phyloP scores from a whole-genome alignment of 148 eudicot genomes.

The Arctostaphylos glauca region DNA sequence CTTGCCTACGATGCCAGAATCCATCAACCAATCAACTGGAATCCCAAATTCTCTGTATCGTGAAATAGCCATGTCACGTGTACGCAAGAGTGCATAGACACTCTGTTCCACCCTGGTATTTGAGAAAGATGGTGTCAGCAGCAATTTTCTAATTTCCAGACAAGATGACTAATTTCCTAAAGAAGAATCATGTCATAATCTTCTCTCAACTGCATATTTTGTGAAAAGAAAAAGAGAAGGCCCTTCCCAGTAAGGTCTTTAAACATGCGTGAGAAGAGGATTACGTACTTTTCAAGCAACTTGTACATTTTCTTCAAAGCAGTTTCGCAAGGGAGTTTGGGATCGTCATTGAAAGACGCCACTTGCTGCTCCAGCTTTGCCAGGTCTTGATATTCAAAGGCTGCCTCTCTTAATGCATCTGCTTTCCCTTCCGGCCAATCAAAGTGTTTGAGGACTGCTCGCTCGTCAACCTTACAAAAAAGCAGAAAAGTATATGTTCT shows the following conservation, averaged over 20 bases:
- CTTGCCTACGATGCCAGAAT: slow-evolving; percentile 94
- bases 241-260: not conserved
- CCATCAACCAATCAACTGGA: slow-evolving; percentile 86
- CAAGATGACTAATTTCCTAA: not conserved
- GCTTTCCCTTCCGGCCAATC: slow-evolving; percentile 99
- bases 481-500: not conserved
- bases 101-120: slow-evolving; percentile 80
- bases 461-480: slow-evolving; percentile 73
- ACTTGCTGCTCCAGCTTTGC: slow-evolving; percentile 71
- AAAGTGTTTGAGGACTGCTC: slow-evolving; percentile 97
- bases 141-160: not conserved
- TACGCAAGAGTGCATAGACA: slow-evolving; percentile 88
- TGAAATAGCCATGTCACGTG: slow-evolving; percentile 93
- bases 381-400: slow-evolving; percentile 95
- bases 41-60: slow-evolving; percentile 89
- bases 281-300: slow-evolving; percentile 87
- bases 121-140: not conserved
- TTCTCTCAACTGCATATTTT: not conserved
- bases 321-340: slow-evolving; percentile 69
- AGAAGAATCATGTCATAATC: not conserved
- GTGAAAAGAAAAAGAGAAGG: not conserved
- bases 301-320: slow-evolving; percentile 96
- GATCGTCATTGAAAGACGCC: slow-evolving; percentile 73
- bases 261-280: slow-evolving; percentile 5
- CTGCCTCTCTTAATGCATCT: slow-evolving; percentile 92